Evolutionary conservation across 176 grass and related monocot species (phyloP).

Genomic region (Eleusine indica): DNA sequence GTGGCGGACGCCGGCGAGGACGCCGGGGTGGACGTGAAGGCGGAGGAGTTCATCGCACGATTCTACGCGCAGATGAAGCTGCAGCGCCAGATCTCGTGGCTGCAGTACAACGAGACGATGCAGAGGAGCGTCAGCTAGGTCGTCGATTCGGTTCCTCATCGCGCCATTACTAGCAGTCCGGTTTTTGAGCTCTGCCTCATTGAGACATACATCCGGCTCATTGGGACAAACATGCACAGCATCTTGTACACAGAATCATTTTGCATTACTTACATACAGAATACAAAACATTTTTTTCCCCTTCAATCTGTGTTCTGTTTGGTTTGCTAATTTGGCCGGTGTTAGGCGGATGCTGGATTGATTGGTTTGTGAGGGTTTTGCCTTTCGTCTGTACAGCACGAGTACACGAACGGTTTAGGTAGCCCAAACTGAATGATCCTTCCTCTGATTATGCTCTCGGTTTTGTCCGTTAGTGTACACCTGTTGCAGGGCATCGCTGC

Average conservation of each 20-base stretch:
- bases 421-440: neutral
- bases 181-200: neutral
- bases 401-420: neutral
- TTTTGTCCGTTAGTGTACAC: neutral
- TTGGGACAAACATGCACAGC: neutral
- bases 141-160: neutral
- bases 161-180: neutral
- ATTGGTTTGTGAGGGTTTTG: neutral
- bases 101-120: conserved; percentile 80
- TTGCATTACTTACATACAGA: neutral
- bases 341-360: neutral
- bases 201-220: neutral
- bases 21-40: conserved; percentile 69
- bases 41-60: conserved; percentile 83
- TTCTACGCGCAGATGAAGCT: conserved; percentile 85
- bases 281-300: neutral
- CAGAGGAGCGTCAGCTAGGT: conserved; percentile 53
- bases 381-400: neutral
- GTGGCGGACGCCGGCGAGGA: conserved; percentile 10
- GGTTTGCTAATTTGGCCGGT: neutral
- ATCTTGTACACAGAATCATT: neutral
- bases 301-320: neutral
- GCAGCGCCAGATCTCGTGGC: conserved; percentile 66
- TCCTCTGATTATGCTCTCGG: neutral
- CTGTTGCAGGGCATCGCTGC: neutral